Base-by-base conservation (phyloP, 2,329 filamentous ascomycete genomes). In the Hymenoscyphus repandus region DNA sequence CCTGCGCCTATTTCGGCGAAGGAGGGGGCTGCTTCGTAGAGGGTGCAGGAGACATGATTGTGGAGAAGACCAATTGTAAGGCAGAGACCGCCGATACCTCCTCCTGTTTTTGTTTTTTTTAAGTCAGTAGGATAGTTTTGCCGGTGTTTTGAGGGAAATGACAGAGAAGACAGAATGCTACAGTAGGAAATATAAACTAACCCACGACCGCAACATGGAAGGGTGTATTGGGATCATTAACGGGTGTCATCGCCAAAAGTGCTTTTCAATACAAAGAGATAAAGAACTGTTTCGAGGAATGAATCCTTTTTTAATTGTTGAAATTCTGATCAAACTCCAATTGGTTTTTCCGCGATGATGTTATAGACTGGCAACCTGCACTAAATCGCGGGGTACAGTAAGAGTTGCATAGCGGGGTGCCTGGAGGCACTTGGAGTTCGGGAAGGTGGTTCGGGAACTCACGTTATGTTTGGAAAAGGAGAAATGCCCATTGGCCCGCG, bases 1-100 rank as follows among this genome's bases (percentile, higher is more conserved):
- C 64, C 64, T 5, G 64, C 64, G 10, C 64, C 64, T 15, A 65
- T 63, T 51, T 65, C 63, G 17, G 58, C 58, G 48, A 66, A 66
- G n/a, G 57, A 59, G 12, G 58, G 47, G 0, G 64, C 63, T 2
- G 59, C 49, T 51, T 67, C 64, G 34, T 65, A 67, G 17, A 66
- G 46, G 33, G 52, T 65, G 45, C 52, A 58, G 17, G 62, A 55
- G n/a, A 66, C 57, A 13, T 61, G 58, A 31, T 63, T 57, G 39
- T 57, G 59, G 1, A 64, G 52, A 31, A 66, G 59, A 2, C 63
- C 64, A 33, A 66, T 65, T 18, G 55, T 50, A 31, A 62, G 51
- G 40, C 56, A 60, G 6, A 66, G 54, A 6, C 64, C 63, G 39
- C 63, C 64, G 10, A 65, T 65, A 9, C 64, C 62, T 18, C 63